Percentiles rank a stretch among this genome's conserved stretches.
Conservation (phyloP, 768 basidiomycete genomes). For the Dacryopinax primogenitus region DNA sequence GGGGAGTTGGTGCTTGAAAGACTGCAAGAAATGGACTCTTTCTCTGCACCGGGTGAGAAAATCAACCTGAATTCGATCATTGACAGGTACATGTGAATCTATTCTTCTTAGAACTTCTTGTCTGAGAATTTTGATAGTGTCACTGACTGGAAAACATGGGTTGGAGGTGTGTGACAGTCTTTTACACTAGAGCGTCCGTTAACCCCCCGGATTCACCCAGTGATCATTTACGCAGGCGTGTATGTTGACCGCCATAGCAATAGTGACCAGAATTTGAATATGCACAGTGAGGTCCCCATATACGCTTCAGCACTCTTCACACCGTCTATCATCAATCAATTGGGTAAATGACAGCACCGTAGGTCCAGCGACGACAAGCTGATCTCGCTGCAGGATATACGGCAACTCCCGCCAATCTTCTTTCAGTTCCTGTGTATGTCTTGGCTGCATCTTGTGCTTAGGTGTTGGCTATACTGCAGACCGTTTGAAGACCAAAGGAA, state of each 20-base stretch:
- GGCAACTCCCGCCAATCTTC: conserved; percentile 58
- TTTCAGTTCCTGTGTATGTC: conserved; percentile 65
- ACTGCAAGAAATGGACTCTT: neutral
- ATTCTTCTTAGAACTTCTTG: neutral
- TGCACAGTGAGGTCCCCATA: neutral
- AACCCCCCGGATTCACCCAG: neutral
- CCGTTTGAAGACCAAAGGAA: conserved; percentile 44
- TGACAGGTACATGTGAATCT: neutral
- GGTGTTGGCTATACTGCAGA: conserved; percentile 51
- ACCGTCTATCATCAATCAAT: neutral
- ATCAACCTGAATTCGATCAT: neutral
- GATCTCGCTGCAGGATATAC: conserved; percentile 36
- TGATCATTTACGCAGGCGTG: neutral
- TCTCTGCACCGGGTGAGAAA: neutral
- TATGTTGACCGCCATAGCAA: neutral
- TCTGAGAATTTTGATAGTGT: neutral
- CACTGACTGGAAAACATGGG: conserved; percentile 2
- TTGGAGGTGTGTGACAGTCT: neutral
- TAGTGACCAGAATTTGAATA: neutral
- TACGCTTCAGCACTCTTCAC: neutral
- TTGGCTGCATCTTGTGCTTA: conserved; percentile 53
- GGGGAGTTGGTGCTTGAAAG: neutral
- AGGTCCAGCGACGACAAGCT: neutral
- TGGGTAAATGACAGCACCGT: neutral
- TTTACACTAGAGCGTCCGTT: neutral